Evolutionary conservation across 1,284 basidiomycete species (phyloP).

Genomic region (Inonotus obliquus): DNA sequence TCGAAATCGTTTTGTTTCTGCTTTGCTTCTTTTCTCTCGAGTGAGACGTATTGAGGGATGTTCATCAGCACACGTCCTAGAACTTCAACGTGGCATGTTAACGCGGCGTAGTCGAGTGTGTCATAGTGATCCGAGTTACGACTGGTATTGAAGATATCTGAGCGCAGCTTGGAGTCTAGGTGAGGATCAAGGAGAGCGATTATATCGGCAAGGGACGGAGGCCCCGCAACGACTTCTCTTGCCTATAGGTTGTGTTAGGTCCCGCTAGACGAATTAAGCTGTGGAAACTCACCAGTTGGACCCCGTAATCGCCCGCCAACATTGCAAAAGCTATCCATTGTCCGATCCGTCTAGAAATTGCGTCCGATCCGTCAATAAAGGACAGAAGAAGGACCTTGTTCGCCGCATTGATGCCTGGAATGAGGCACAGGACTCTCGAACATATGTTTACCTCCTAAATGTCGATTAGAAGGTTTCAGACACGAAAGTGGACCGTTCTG

Average conservation of each 20-base stretch:
- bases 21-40: slow-evolving; percentile 36
- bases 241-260: background rate
- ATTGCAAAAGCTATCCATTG: slow-evolving; percentile 47
- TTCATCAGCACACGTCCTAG: slow-evolving; percentile 53
- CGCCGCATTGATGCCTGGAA: slow-evolving; percentile 31
- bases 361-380: slow-evolving; percentile 47
- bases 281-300: slow-evolving; percentile 28
- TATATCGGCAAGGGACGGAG: slow-evolving; percentile 43
- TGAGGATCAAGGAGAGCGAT: slow-evolving; percentile 28
- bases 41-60: slow-evolving; percentile 48
- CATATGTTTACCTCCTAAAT: slow-evolving; percentile 45
- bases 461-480: slow-evolving; percentile 5
- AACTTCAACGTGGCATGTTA: slow-evolving; percentile 49
- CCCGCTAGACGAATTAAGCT: slow-evolving; percentile 2
- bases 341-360: slow-evolving; percentile 48
- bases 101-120: slow-evolving; percentile 51
- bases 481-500: slow-evolving; percentile 9
- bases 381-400: slow-evolving; percentile 47
- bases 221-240: slow-evolving; percentile 33
- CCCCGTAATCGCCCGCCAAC: slow-evolving; percentile 31
- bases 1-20: slow-evolving; percentile 17
- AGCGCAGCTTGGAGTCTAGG: background rate
- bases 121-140: slow-evolving; percentile 36
- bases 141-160: slow-evolving; percentile 31
- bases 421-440: slow-evolving; percentile 37